phyloP scores from a whole-genome alignment of 2,329 filamentous ascomycete genomes.

The Colletotrichum tamarilloi region DNA sequence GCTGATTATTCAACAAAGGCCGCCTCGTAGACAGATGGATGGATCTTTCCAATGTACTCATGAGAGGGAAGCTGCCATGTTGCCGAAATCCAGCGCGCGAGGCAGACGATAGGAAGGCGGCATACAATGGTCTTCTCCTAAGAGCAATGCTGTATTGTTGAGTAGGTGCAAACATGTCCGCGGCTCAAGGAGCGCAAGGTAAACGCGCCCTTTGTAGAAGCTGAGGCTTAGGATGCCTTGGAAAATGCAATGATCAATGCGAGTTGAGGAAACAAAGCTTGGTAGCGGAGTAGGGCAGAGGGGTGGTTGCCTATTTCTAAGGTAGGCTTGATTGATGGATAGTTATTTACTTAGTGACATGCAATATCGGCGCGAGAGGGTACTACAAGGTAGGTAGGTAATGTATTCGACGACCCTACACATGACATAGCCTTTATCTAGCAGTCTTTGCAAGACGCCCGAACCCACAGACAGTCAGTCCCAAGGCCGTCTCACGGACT shows the following conservation, averaged over 20 bases:
- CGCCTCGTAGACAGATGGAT: conserved; percentile 42
- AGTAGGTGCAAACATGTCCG: background rate
- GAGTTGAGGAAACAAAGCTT: background rate
- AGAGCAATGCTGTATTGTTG: background rate
- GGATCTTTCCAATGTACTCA: conserved; percentile 36
- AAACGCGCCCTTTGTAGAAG: background rate
- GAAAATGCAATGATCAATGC: background rate
- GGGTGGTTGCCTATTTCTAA: background rate
- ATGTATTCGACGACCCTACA: background rate
- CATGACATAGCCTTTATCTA: background rate
- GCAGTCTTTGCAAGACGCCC: background rate
- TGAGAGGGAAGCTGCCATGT: background rate
- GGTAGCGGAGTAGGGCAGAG: background rate
- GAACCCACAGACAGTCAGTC: background rate
- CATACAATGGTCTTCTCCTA: background rate
- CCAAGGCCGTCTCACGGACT: background rate
- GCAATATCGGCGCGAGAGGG: background rate
- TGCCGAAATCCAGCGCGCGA: background rate
- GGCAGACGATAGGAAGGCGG: background rate
- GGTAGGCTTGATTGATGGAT: background rate
- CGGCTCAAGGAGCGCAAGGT: background rate
- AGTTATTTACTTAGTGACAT: background rate
- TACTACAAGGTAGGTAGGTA: background rate
- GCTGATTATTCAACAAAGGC: conserved; percentile 37
- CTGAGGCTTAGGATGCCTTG: background rate